A percentile compares a stretch with the other conserved stretches of the same genome.
phyloP scores from a whole-genome alignment of 805 yeast species.

The Teunomyces tritomae region DNA sequence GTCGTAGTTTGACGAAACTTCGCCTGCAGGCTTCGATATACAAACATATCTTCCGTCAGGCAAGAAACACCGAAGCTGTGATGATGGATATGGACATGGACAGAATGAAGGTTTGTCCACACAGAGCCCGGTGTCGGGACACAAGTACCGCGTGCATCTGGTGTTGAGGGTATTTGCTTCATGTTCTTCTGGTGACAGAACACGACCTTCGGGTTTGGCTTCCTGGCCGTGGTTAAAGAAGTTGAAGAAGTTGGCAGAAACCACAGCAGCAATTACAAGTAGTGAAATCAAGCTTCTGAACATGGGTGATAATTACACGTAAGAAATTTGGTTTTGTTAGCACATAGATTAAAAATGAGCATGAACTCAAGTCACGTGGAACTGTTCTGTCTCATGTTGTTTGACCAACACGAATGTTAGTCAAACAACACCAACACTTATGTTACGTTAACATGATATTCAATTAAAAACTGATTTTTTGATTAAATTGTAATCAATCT shows the following conservation, averaged over 20 bases:
- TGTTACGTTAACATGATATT: no score
- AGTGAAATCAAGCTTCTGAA: conserved; percentile 6
- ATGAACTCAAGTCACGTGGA: no score
- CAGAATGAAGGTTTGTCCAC: conserved; percentile 69
- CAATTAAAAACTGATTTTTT: no score
- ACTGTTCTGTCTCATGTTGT: no score
- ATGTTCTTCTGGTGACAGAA: conserved; percentile 31
- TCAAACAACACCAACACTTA: no score
- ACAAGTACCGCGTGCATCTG: conserved; percentile 65
- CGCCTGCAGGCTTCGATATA: conserved; percentile 72
- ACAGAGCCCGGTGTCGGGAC: conserved; percentile 81
- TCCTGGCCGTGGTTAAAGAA: conserved; percentile 23
- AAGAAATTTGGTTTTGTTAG: background rate
- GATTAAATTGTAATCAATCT: no score
- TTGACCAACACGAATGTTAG: no score
- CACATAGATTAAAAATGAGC: background rate
- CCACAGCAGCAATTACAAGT: conserved; percentile 13
- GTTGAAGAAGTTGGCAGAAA: conserved; percentile 33
- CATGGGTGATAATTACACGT: conserved; percentile 5
- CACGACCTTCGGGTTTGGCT: conserved; percentile 22
- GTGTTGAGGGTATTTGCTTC: conserved; percentile 37
- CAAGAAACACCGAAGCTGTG: conserved; percentile 76
- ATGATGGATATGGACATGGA: conserved; percentile 86
- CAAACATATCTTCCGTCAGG: conserved; percentile 75
- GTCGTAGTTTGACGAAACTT: conserved; percentile 28